These are phyloP conservation scores for Exidia glandulosa DNA, from an alignment of 768 basidiomycete species.

Conservation along the genomic window DNA sequence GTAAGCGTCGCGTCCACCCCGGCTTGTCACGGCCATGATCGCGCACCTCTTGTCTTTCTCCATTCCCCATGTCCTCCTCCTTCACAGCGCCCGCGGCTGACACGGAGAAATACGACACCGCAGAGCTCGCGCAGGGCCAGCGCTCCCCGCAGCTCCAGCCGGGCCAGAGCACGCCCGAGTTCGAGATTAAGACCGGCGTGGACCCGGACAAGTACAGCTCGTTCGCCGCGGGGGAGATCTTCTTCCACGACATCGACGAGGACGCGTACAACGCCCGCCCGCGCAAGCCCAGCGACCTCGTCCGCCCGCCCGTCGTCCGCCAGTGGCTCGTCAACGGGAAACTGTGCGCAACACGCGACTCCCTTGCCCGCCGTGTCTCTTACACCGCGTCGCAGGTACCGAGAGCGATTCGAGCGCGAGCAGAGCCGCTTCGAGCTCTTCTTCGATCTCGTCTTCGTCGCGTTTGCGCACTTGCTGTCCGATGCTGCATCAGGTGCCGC, in stretches of 20 bases:
- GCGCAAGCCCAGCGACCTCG: neutral
- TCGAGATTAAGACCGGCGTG: too few relatives aligned
- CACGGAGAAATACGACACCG: too few relatives aligned
- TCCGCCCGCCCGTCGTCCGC: conserved; percentile 2
- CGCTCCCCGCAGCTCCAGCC: too few relatives aligned
- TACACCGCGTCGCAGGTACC: neutral
- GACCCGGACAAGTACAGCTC: neutral
- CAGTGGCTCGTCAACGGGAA: conserved; percentile 5
- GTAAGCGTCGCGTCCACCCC: too few relatives aligned
- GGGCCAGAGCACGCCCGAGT: too few relatives aligned
- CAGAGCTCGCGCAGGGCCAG: too few relatives aligned
- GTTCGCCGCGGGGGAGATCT: neutral
- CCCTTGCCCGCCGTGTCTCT: neutral
- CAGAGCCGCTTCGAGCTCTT: conserved; percentile 22
- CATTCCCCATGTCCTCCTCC: neutral
- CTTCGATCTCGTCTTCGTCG: conserved; percentile 24
- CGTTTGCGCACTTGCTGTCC: conserved; percentile 21
- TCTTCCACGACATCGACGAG: conserved; percentile 1
- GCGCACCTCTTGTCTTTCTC: neutral
- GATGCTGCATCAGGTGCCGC: conserved; percentile 12
- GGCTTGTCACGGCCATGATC: neutral
- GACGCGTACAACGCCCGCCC: neutral
- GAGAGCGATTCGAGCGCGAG: conserved; percentile 8
- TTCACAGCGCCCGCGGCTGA: neutral
- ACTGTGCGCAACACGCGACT: neutral